A percentile compares a stretch with the other conserved stretches of the same genome.
Conservation (phyloP, 83 land plant species). For the Thuja plicata region DNA sequence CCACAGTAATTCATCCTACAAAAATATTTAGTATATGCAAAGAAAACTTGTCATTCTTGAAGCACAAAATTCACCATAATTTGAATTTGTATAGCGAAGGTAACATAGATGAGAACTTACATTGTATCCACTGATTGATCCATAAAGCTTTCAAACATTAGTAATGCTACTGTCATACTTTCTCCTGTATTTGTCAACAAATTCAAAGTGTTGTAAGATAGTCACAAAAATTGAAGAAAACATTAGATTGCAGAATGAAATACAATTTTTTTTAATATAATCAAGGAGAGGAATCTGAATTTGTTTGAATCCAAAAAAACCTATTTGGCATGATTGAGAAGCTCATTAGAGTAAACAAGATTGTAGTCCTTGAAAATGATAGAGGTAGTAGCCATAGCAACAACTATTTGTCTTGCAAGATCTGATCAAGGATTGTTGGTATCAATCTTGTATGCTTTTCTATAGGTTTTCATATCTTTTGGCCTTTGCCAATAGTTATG, state of each 20-base stretch:
- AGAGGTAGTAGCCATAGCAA: too few relatives aligned
- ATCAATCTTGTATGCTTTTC: too few relatives aligned
- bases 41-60: background rate
- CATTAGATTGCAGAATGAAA: background rate
- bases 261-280: background rate
- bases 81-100: background rate
- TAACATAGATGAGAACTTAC: slow-evolving; percentile 7
- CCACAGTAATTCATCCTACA: slow-evolving; percentile 82
- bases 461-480: too few relatives aligned
- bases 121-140: slow-evolving; percentile 29
- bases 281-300: background rate
- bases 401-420: too few relatives aligned
- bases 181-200: slow-evolving; percentile 18
- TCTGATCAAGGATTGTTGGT: too few relatives aligned
- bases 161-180: slow-evolving; percentile 30
- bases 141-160: slow-evolving; percentile 22
- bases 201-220: background rate
- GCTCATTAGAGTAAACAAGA: slow-evolving; percentile 36
- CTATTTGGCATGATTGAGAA: slow-evolving; percentile 32
- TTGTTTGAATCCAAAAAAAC: slow-evolving; percentile 3
- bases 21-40: background rate
- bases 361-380: too few relatives aligned
- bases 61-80: background rate
- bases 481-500: too few relatives aligned
- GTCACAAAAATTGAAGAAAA: too few relatives aligned